phyloP scores from a whole-genome alignment of 768 basidiomycete species.

The Podaxis sp. region DNA sequence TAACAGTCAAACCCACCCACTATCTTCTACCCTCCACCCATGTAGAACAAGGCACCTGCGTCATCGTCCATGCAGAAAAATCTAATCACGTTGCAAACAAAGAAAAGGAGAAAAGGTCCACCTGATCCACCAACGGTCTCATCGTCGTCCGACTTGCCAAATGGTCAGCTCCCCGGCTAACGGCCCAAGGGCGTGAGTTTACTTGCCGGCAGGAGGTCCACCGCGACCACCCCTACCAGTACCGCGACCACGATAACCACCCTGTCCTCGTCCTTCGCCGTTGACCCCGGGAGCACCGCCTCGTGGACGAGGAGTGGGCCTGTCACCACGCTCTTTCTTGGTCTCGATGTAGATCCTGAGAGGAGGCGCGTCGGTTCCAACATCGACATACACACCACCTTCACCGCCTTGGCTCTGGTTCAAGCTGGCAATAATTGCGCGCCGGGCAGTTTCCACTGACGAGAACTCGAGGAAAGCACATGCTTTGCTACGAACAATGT shows the following conservation, averaged over 20 bases:
- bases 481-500: slow-evolving; percentile 84
- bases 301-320: slow-evolving; percentile 69
- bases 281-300: slow-evolving; percentile 55
- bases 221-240: slow-evolving; percentile 32
- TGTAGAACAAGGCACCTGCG: slow-evolving; percentile 1
- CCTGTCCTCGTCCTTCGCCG: slow-evolving; percentile 47
- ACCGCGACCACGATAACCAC: slow-evolving; percentile 19
- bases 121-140: neutral
- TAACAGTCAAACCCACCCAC: neutral
- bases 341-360: slow-evolving; percentile 79
- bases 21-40: slow-evolving; percentile 3
- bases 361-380: slow-evolving; percentile 49
- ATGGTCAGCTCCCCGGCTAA: neutral
- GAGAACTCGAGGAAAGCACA: slow-evolving; percentile 95
- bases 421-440: slow-evolving; percentile 78
- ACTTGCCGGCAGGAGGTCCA: slow-evolving; percentile 21
- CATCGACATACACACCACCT: slow-evolving; percentile 81
- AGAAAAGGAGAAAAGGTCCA: neutral
- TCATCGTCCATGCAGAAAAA: neutral
- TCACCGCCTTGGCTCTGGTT: slow-evolving; percentile 75
- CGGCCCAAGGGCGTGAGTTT: neutral
- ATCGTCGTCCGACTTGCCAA: neutral
- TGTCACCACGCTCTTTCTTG: slow-evolving; percentile 88
- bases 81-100: slow-evolving; percentile 5
- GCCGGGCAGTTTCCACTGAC: slow-evolving; percentile 74